Percentiles rank a stretch among this genome's conserved stretches.
These are phyloP conservation scores for Babesia caballi DNA, from an alignment of 169 alveolate genomes.

Conservation along the genomic window DNA sequence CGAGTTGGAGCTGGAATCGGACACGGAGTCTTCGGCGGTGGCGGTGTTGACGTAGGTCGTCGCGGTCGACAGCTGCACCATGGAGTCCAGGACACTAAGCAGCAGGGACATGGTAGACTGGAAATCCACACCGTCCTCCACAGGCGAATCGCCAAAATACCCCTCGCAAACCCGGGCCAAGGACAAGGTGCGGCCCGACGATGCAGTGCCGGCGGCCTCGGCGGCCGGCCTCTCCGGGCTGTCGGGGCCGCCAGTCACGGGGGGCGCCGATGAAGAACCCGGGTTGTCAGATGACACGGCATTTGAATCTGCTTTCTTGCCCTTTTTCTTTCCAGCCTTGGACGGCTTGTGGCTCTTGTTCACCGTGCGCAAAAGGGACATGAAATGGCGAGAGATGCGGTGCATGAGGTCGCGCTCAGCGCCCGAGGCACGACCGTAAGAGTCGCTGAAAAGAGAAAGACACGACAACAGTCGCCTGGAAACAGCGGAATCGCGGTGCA, in stretches of 20 bases:
- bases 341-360: background rate
- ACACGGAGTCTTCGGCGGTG: background rate
- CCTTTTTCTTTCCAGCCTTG: background rate
- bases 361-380: background rate
- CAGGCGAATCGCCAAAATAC: background rate
- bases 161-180: background rate
- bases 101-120: slow-evolving; percentile 3
- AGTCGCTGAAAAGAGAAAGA: background rate
- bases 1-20: background rate
- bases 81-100: background rate
- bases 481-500: background rate
- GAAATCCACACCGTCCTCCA: background rate
- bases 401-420: slow-evolving; percentile 1
- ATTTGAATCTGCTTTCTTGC: background rate
- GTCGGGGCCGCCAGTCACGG: background rate
- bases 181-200: background rate
- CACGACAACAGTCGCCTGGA: background rate
- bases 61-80: slow-evolving; percentile 22
- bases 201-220: background rate
- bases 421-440: background rate
- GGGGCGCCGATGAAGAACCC: background rate
- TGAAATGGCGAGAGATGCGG: slow-evolving; percentile 1
- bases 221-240: background rate
- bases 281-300: background rate
- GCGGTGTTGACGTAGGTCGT: slow-evolving; percentile 13